Percentiles rank a stretch among this genome's conserved stretches.
Evolutionary conservation across 495 filamentous ascomycete species (phyloP).

Genomic region (Podospora conica): DNA sequence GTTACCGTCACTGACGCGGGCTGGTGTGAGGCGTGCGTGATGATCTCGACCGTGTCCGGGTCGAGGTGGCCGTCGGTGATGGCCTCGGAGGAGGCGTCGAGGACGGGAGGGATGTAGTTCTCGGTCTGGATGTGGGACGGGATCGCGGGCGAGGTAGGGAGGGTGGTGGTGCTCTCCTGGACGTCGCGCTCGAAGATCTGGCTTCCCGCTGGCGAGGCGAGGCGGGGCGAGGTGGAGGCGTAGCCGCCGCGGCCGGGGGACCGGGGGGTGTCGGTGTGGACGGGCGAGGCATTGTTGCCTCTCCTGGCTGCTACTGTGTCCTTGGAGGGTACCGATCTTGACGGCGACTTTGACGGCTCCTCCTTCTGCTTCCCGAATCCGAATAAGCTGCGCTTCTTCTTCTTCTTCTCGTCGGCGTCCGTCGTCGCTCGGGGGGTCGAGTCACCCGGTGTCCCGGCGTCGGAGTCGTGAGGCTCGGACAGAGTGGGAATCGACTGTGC

Average conservation of each 20-base stretch:
- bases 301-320: slow-evolving; percentile 15
- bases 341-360: slow-evolving; percentile 36
- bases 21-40: slow-evolving; percentile 76
- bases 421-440: slow-evolving; percentile 30
- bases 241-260: slow-evolving; percentile 48
- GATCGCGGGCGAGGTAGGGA: slow-evolving; percentile 66
- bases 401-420: slow-evolving; percentile 36
- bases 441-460: slow-evolving; percentile 25
- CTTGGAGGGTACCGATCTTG: slow-evolving; percentile 23
- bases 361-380: slow-evolving; percentile 65
- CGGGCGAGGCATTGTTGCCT: slow-evolving; percentile 37
- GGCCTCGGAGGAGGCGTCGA: slow-evolving; percentile 81
- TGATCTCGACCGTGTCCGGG: slow-evolving; percentile 80
- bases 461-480: slow-evolving; percentile 26
- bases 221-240: slow-evolving; percentile 49
- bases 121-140: slow-evolving; percentile 86
- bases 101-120: slow-evolving; percentile 83
- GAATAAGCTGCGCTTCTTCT: slow-evolving; percentile 50
- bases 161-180: slow-evolving; percentile 63
- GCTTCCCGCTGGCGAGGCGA: slow-evolving; percentile 62
- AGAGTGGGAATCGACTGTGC: slow-evolving; percentile 20
- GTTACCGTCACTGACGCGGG: slow-evolving; percentile 61
- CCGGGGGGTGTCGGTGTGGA: slow-evolving; percentile 38
- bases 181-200: slow-evolving; percentile 94
- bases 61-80: slow-evolving; percentile 75